Percentiles rank a stretch among this genome's conserved stretches.
Evolutionary conservation across 2,329 filamentous ascomycete species (phyloP).

Genomic region (Geosmithia putterillii): DNA sequence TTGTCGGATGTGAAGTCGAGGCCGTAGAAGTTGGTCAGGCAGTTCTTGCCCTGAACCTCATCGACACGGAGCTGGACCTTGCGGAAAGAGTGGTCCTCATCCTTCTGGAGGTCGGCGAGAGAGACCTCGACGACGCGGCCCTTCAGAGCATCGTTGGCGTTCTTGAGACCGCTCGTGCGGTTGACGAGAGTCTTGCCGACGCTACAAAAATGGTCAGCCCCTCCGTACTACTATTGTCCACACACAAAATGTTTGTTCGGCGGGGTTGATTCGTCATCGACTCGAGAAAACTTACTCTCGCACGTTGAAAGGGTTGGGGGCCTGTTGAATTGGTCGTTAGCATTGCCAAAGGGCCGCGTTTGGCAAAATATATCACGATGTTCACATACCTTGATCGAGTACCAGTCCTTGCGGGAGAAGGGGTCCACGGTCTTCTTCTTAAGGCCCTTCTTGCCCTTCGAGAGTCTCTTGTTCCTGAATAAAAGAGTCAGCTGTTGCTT

Average conservation of each 20-base stretch:
- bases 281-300: constrained; percentile 67
- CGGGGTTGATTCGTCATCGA: background rate
- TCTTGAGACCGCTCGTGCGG: constrained; percentile 98
- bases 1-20: constrained; percentile 99
- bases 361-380: background rate
- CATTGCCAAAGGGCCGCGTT: background rate
- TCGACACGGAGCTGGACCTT: constrained; percentile 98
- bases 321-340: constrained; percentile 34
- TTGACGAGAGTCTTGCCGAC: constrained; percentile 99
- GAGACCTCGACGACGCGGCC: constrained; percentile 98
- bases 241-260: background rate
- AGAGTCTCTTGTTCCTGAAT: constrained; percentile 96
- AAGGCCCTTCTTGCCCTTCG: constrained; percentile 99
- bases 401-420: constrained; percentile 99
- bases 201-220: constrained; percentile 37
- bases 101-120: constrained; percentile 97
- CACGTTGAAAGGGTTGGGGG: constrained; percentile 88
- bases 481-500: constrained; percentile 1
- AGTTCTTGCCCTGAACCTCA: constrained; percentile 99
- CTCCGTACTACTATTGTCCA: constrained; percentile 5
- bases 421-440: constrained; percentile 99
- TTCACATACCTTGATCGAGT: constrained; percentile 72
- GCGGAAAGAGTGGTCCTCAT: constrained; percentile 99
- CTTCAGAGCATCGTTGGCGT: constrained; percentile 98
- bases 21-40: constrained; percentile 99